Evolutionary conservation across 2,329 filamentous ascomycete species (phyloP), one percentile per base, ranked within the genome.

Genomic region (Aspergillus puulaauensis): DNA sequence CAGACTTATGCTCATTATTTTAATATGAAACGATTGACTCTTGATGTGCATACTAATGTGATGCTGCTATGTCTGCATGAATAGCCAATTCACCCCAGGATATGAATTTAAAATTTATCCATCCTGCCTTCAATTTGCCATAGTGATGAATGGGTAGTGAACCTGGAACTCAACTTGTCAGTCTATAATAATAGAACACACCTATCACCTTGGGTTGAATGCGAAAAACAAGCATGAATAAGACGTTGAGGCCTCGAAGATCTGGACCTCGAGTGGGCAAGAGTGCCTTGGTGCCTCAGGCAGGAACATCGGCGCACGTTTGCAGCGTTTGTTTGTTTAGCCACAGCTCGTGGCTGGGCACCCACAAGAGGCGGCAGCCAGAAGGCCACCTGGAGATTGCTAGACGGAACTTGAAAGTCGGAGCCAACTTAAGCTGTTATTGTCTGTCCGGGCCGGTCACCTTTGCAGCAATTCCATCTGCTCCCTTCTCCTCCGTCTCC

Each of bases 331-430:
- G 72, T 15, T 70, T 40, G 58, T 11, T n/a, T 49, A 64, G 61
- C 61, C 61, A 62, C 58, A 51, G 41, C 43, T 23, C 55, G 65
- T 67, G 67, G 64, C 65, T 68, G 15, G 60, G 53, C 54, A 54
- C 64, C 64, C 69, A 68, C 68, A 70, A 31, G 64, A 68, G 65
- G 65, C 71, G 70, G 35, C 35, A 37, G 35, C 35, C 35, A 37
- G 73, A 73, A 74, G 73, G 73, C 71, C 73, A 76, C 72, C 70
- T 75, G 68, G 69, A 70, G 68, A 67, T 68, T 58, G 52, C 45
- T 53, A 37, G 52, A 41, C 45, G 37, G 35, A 43, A 47, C n/a
- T 48, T 39, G 40, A 52, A 51, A 39, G 61, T 60, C 53, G 54
- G 54, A 60, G 54, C 54, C 56, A 57, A 59, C 56, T 49, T 56